phyloP scores from a whole-genome alignment of 202 grass and related monocot genomes.

The Setaria viridis region DNA sequence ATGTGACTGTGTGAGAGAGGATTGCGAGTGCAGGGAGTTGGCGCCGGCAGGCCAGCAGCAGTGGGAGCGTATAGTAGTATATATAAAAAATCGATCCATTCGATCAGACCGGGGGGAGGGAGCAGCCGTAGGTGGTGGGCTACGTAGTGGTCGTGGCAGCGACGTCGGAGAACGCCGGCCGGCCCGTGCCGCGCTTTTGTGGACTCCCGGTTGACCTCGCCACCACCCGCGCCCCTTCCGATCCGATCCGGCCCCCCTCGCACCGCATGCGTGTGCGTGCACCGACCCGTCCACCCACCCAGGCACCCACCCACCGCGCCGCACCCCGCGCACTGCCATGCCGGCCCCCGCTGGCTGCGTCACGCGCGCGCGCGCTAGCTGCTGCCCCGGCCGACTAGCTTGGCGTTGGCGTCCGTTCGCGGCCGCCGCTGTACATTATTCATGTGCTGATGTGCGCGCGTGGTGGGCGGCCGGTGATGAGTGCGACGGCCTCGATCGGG shows the following conservation, averaged over 20 bases:
- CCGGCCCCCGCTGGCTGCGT: background rate
- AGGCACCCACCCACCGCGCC: background rate
- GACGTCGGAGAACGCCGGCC: background rate
- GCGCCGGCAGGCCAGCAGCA: background rate
- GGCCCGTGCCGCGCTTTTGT: background rate
- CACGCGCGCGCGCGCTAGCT: background rate
- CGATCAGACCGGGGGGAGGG: background rate
- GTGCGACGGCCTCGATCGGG: background rate
- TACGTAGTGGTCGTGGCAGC: slow-evolving; percentile 40
- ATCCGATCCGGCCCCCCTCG: background rate
- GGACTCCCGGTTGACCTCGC: slow-evolving; percentile 29
- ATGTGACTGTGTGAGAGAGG: background rate
- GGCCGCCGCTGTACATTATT: too few species aligned
- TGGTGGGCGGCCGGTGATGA: background rate
- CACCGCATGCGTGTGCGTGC: background rate
- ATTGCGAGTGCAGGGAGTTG: background rate
- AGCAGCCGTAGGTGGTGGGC: slow-evolving; percentile 46
- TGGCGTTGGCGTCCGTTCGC: background rate
- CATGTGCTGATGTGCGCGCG: background rate
- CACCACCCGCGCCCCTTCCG: background rate
- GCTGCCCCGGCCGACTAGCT: background rate
- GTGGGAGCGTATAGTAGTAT: slow-evolving; percentile 28
- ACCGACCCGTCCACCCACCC: slow-evolving; percentile 14
- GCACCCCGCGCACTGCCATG: background rate
- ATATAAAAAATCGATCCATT: background rate